Evolutionary conservation across 768 basidiomycete species (phyloP), one percentile per base, ranked within the genome.

Genomic region (Phanerochaete sordida): DNA sequence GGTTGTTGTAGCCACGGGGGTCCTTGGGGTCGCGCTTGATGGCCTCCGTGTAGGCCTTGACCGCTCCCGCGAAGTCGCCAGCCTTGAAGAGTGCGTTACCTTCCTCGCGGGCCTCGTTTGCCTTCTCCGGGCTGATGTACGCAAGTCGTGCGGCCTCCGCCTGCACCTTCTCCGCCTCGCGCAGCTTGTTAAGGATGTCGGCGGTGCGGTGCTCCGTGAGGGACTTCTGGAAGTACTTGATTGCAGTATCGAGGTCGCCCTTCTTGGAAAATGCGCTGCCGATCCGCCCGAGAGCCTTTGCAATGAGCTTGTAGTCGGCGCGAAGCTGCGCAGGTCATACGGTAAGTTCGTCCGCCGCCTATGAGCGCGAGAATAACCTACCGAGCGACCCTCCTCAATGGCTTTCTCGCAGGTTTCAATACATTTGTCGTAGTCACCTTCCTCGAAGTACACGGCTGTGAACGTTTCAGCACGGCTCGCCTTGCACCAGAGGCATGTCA

Each of bases 121-220:
- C 90, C 78, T 86, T 82, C 68, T 83, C 88, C 0, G 94, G 92
- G 70, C 97, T 85, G 62, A 97, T 81, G 75, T 98, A 98, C 3
- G 91, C 91, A 65, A 84, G 78, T 26, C 84, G 85, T 62, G 94
- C 93, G 27, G 76, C 78, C 60, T 98, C 95, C 1, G 78, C 80
- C 72, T 94, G 90, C 37, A 78, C 73, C 63, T 86, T 87, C 75
- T 99, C 95, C 15, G 83, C 75, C 28, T 86, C 90, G 51, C 92
- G 91, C 28, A 99, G 84, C 77, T 96, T 99, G 73, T 85, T 85
- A 60, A 98, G 84, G 65, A 95, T 81, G 66, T 94, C 88, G 27
- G 97, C 91, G 13, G 96, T 98, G 60, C 97, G 93, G 74, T 98
- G 96, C 74, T 99, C 97, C 1, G 93, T 87, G 49, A 99, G 83